Percentiles rank a stretch among this genome's conserved stretches.
Evolutionary conservation across 2,329 filamentous ascomycete genomes (phyloP).

Genomic region (Podosphaera xanthii): DNA sequence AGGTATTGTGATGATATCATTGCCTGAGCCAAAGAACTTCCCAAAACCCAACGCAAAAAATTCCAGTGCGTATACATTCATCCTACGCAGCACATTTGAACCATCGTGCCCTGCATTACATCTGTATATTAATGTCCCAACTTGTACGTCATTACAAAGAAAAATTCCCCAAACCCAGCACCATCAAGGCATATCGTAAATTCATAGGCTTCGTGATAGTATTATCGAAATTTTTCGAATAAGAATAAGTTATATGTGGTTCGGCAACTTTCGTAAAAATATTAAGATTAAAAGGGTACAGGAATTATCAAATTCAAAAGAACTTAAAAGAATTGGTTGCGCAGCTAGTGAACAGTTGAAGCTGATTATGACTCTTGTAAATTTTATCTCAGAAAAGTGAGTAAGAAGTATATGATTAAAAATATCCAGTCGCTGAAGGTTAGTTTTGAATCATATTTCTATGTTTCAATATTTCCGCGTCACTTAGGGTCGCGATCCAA

Average conservation of each 20-base stretch:
- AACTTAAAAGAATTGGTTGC: background rate
- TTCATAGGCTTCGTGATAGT: background rate
- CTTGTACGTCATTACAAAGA: background rate
- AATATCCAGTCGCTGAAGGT: constrained; percentile 5
- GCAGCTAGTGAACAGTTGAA: background rate
- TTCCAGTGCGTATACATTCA: background rate
- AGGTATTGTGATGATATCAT: background rate
- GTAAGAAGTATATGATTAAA: background rate
- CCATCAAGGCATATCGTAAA: background rate
- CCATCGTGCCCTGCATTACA: background rate
- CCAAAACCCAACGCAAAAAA: background rate
- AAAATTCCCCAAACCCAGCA: background rate
- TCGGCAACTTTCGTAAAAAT: background rate
- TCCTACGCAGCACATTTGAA: background rate
- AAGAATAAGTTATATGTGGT: background rate
- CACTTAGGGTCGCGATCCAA: constrained; percentile 60
- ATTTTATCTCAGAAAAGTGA: background rate
- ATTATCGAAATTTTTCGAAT: background rate
- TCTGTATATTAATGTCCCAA: background rate
- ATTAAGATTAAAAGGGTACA: background rate
- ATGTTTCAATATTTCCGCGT: constrained; percentile 44
- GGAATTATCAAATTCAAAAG: background rate
- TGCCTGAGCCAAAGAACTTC: background rate
- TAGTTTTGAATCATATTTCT: constrained; percentile 13
- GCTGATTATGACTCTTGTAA: background rate